Evolutionary conservation across 2,329 filamentous ascomycete genomes (phyloP), one percentile per base, ranked within the genome.

Genomic region (Fusarium pseudocircinatum): DNA sequence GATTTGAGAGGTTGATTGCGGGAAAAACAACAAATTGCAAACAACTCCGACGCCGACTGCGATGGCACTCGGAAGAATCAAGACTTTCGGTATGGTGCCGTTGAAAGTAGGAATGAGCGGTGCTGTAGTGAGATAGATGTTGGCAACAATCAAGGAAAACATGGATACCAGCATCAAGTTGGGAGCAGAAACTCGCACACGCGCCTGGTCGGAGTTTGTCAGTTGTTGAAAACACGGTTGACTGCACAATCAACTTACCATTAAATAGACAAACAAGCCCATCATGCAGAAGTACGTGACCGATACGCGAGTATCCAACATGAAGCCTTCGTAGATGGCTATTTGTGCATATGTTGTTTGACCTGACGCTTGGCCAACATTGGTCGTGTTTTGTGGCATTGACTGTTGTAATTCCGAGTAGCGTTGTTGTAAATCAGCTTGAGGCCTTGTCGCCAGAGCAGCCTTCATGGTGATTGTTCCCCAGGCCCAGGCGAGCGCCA

Each of bases 231-330:
- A 7, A 20, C 2, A 10, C 2, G 10, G 1, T 20, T 6, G 8
- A 4, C 6, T 28, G 3, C 18, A 1, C 10, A 24, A 24, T 11
- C 18, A 11, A 26, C 62, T 44, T 68, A 68, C 65, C 60, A 75
- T 39, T 0, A 75, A 2, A 26, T 75, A 75, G 3, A 75, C 36
- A 54, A 70, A 75, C 13, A 75, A 43, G 1, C 66, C 70, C 14
- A 73, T 71, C 72, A 75, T 70, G 30, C 66, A 75, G 20, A 73
- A 75, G 14, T 75, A 75, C 3, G 73, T 75, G 42, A 73, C 49
- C 1, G 66, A 58, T 15, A 75, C 63, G 16, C 69, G 56, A 22
- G 67, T 60, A 16, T 75, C 72, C 7, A 75, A 16, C 69, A 75
- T 73, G 6, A 61, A 75, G 4, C 73, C 73, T 15, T 73, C 40